A percentile compares a stretch with the other conserved stretches of the same genome.
Conservation (phyloP, 371 early-diverging fungal genomes). For the Mortierella sp. region DNA sequence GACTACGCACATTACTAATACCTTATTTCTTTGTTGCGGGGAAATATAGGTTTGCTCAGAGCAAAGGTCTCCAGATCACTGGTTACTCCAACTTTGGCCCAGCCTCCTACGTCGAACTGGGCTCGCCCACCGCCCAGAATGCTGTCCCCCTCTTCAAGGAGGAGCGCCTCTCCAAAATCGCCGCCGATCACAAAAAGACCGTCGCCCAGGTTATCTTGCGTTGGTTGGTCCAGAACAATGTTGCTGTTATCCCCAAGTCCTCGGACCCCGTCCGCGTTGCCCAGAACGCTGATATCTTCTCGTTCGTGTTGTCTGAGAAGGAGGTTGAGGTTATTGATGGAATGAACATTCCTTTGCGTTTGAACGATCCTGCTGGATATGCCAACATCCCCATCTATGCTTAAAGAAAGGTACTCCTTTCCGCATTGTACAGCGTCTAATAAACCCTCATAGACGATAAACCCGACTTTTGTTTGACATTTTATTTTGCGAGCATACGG, state of each 20-base stretch:
- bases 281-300: conserved; percentile 62
- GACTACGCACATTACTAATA: neutral
- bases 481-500: neutral
- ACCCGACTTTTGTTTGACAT: too few species aligned
- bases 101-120: conserved; percentile 65
- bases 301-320: conserved; percentile 57
- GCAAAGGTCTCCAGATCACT: conserved; percentile 67
- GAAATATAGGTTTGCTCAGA: conserved; percentile 53
- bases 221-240: conserved; percentile 71
- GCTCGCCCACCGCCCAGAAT: conserved; percentile 46
- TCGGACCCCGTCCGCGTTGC: conserved; percentile 63
- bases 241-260: conserved; percentile 79
- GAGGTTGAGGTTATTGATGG: conserved; percentile 47
- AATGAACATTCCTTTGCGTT: conserved; percentile 38
- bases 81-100: conserved; percentile 77
- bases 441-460: neutral
- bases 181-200: conserved; percentile 58
- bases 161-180: conserved; percentile 53
- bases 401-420: neutral
- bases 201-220: conserved; percentile 67
- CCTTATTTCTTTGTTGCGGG: neutral
- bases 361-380: conserved; percentile 50
- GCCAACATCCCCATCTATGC: conserved; percentile 58
- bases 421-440: neutral
- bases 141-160: conserved; percentile 55